These are phyloP conservation scores for Blastocladiella britannica DNA, from an alignment of 192 early-diverging fungal genomes.

Conservation along the genomic window DNA sequence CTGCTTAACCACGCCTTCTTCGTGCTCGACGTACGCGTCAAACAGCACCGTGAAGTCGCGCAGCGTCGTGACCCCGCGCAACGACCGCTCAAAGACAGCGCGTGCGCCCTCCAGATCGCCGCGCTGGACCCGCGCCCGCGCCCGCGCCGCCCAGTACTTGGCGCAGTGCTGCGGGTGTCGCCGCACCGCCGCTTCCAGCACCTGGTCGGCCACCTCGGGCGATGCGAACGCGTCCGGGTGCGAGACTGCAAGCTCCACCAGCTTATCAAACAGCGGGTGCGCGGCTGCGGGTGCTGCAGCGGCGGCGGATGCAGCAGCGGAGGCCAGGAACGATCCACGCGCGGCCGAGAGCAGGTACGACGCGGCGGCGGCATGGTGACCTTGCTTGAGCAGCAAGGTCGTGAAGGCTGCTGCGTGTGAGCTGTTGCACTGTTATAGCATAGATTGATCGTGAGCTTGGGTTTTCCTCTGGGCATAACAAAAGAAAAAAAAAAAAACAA, in stretches of 20 bases:
- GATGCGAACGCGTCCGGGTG: constrained; percentile 49
- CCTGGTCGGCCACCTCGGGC: constrained; percentile 52
- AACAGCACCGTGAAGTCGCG: constrained; percentile 89
- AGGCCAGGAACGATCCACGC: constrained; percentile 6
- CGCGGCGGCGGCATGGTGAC: constrained; percentile 59
- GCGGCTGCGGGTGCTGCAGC: constrained; percentile 8
- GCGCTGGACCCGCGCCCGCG: constrained; percentile 22
- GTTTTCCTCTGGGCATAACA: neutral
- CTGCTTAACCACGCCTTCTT: constrained; percentile 52
- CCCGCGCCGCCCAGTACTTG: constrained; percentile 50
- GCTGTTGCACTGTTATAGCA: constrained; percentile 39
- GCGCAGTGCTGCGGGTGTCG: constrained; percentile 67
- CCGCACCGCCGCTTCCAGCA: constrained; percentile 66
- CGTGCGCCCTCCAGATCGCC: constrained; percentile 41
- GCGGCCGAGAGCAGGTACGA: constrained; percentile 36
- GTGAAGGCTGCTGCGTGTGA: constrained; percentile 53
- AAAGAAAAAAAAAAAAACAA: neutral
- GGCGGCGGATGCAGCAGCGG: neutral
- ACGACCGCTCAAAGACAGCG: constrained; percentile 85
- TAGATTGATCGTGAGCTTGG: neutral
- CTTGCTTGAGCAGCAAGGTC: constrained; percentile 38
- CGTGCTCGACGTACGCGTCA: constrained; percentile 86
- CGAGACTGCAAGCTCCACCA: constrained; percentile 57
- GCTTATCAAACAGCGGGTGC: constrained; percentile 58
- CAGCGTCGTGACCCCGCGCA: constrained; percentile 54